These are phyloP conservation scores for Coemansia sp. DNA, from an alignment of 192 early-diverging fungal species.

Conservation along the genomic window DNA sequence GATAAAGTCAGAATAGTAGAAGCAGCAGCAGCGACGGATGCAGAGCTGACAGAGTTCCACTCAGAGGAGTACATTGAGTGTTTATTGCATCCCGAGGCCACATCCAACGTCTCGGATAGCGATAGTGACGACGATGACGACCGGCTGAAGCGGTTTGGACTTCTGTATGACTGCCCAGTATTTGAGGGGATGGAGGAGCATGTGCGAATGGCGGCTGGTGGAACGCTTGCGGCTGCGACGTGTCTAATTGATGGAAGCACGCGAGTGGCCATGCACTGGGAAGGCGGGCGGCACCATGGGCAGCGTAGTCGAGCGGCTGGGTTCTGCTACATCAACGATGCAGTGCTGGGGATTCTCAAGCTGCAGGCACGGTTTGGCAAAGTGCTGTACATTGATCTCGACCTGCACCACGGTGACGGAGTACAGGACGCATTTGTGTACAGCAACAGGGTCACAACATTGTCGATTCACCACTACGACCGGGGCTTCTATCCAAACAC, in stretches of 20 bases:
- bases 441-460: conserved; percentile 92
- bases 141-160: conserved; percentile 26
- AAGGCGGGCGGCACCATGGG: conserved; percentile 95
- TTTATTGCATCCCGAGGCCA: conserved; percentile 4
- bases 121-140: neutral
- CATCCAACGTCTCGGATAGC: neutral
- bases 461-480: conserved; percentile 94
- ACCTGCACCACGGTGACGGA: conserved; percentile 98
- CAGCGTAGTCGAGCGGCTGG: conserved; percentile 85
- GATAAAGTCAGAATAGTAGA: conserved; percentile 13
- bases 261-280: conserved; percentile 82
- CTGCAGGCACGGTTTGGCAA: conserved; percentile 72
- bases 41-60: conserved; percentile 35
- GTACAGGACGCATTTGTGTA: conserved; percentile 95
- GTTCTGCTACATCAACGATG: conserved; percentile 99
- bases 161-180: conserved; percentile 41
- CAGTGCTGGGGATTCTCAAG: conserved; percentile 89
- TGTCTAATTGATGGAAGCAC: conserved; percentile 15
- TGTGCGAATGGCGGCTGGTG: conserved; percentile 41
- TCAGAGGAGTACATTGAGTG: conserved; percentile 30
- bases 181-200: conserved; percentile 39
- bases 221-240: conserved; percentile 37
- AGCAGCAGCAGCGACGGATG: conserved; percentile 17
- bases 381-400: conserved; percentile 96
- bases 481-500: conserved; percentile 93